Evolutionary conservation across 352 stramenopile genomes (phyloP), one percentile per base, ranked within the genome.

Genomic region (Bremia lactucae): DNA sequence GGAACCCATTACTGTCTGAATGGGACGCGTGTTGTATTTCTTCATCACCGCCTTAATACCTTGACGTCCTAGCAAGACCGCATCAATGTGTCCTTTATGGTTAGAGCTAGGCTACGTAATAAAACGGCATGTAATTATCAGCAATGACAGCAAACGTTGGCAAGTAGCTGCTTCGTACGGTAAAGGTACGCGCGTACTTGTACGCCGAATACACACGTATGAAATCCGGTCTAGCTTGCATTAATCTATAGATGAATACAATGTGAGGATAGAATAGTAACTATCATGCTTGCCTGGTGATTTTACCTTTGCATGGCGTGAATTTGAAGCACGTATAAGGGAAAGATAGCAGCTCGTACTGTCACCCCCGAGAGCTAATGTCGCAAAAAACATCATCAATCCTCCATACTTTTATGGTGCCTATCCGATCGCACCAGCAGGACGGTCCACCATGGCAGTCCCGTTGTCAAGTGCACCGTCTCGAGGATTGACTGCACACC

Each of bases 371-470:
- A 83, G 21, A 65, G 38, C 70, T 83, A 19, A 36, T 14, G 28
- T n/a, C n/a, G 28, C 28, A 22, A 34, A 35, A 41, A 22, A 5
- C 29, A 33, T 58, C 31, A 50, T 29, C 0, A 33, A 9, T 55
- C 39, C n/a, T 36, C 19, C 13, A 16, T 2, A 8, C 11, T 9
- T 10, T 28, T 6, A 28, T 16, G 36, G 19, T 16, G 6, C 13
- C 1, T 29, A 3, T 36, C 15, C 22, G 52, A 11, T 39, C 40
- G 2, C 42, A 83, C 73, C 41, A 67, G 46, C 13, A 88, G 59
- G 21, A 73, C 83, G 6, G 76, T 69, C 76, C 76, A 88, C 76
- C 76, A 88, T 1, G 76, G 76, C 50, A 88, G 46, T 2, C 76
- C 76, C 16, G 71, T 83, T 14, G 67, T 71, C 34, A 41, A 59